A percentile compares a stretch with the other conserved stretches of the same genome.
Evolutionary conservation across 768 basidiomycete genomes (phyloP).

Genomic region (Tylopilus felleus): DNA sequence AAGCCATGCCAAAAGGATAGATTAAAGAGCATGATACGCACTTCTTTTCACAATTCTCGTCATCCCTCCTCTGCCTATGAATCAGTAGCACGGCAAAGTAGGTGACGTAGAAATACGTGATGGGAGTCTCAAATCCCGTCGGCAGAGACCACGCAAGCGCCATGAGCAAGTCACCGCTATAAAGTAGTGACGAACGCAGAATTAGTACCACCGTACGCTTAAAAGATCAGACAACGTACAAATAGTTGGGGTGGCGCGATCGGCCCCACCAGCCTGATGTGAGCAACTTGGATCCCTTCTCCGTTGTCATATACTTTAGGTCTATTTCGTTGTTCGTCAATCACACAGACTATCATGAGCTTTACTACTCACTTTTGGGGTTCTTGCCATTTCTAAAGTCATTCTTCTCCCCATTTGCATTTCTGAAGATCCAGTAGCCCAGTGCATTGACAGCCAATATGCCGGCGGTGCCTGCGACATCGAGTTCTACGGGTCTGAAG

Average conservation of each 20-base stretch:
- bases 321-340: constrained; percentile 43
- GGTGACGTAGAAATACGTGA: constrained; percentile 91
- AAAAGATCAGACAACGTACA: constrained; percentile 42
- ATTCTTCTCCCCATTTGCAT: constrained; percentile 90
- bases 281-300: constrained; percentile 83
- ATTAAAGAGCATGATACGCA: constrained; percentile 34
- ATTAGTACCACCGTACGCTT: neutral
- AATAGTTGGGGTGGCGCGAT: constrained; percentile 90
- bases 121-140: constrained; percentile 85
- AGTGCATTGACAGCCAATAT: constrained; percentile 63
- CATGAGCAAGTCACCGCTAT: constrained; percentile 85
- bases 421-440: constrained; percentile 91
- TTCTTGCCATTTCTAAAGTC: constrained; percentile 92
- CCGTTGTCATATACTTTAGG: constrained; percentile 73
- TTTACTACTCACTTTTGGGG: constrained; percentile 69
- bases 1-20: neutral
- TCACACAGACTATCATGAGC: neutral
- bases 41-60: constrained; percentile 89
- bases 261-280: constrained; percentile 98
- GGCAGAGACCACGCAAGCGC: constrained; percentile 90
- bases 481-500: constrained; percentile 81
- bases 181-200: neutral
- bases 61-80: constrained; percentile 88
- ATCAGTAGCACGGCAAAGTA: constrained; percentile 89
- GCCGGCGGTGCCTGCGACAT: constrained; percentile 46